Evolutionary conservation across 352 stramenopile species (phyloP).

Genomic region (Phytophthora uliginosa): DNA sequence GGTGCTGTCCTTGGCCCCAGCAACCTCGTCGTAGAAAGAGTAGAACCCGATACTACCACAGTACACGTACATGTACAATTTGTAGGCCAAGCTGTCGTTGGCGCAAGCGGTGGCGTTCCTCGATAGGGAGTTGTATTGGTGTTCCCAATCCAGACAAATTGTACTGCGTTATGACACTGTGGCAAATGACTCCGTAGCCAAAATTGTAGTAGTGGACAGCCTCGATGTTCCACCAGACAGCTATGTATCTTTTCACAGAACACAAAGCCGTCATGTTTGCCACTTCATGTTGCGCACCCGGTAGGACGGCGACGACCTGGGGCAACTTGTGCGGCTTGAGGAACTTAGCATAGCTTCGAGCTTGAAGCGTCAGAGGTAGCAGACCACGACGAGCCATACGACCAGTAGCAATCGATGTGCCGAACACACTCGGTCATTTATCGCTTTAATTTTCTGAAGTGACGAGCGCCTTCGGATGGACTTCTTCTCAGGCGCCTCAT

Average conservation of each 20-base stretch:
- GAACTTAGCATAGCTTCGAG: constrained; percentile 24
- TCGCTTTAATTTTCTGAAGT: background rate
- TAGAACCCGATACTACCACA: too few relatives aligned
- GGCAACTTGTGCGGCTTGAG: constrained; percentile 18
- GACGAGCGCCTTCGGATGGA: background rate
- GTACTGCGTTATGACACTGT: constrained; percentile 14
- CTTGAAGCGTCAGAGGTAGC: constrained; percentile 10
- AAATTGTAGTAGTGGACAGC: constrained; percentile 11
- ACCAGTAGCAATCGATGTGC: constrained; percentile 5
- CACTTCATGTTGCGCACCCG: background rate
- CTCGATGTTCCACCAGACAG: constrained; percentile 12
- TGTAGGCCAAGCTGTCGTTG: constrained; percentile 5
- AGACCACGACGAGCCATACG: constrained; percentile 11
- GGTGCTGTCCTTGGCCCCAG: too few relatives aligned
- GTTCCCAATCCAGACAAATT: constrained; percentile 1
- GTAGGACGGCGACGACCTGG: background rate
- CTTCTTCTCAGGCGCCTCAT: background rate
- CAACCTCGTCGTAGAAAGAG: too few relatives aligned
- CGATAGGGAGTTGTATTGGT: background rate
- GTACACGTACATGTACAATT: too few relatives aligned
- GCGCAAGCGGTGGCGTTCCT: background rate
- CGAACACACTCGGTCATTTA: background rate
- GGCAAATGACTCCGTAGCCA: background rate
- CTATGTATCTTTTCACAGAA: background rate
- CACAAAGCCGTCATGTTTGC: background rate